Base-by-base conservation (phyloP, 164 flowering plant genomes). In the Houttuynia cordata region DNA sequence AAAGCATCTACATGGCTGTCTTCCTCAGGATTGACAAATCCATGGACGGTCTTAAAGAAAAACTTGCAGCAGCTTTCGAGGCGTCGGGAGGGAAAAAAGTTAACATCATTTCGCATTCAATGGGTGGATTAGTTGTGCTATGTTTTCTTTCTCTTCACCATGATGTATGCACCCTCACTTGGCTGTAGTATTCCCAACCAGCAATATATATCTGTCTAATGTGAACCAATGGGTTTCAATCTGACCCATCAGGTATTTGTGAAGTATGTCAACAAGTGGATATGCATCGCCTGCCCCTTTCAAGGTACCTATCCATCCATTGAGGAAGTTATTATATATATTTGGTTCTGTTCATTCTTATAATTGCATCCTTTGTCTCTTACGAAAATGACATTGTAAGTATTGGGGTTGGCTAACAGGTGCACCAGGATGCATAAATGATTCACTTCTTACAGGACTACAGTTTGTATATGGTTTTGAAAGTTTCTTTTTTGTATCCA, bases 381-480 rank as follows among this genome's bases (percentile, higher is more conserved):
- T 21, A 12, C 14, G 7, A 24, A 30, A 30, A 30, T 30, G 37
- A 21, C 57, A 7, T 62, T 52, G 0, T 13, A 1, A 17, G 10
- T 34, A 34, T 1, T 34, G 60, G 19, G 20, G 30, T 55, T 30
- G 40, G 22, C 69, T 73, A 49, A 76, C 85, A 92, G 98, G 98
- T 67, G 96, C 98, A 55, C 96, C 98, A 22, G 98, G 96, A 65
- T 87, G 86, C 75, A 76, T 89, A 67, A 85, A 85, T 72, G 95
- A 87, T 70, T 67, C 93, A 61, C 85, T 89, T 57, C 78, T 92
- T 64, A 92, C 95, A 18, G 96, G 96, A 52, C 63, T 92, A 73
- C 90, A 87, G 65, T 92, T 92, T 72, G 84, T 92, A 62, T 83
- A 84, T 55, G 98, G 96, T 37, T 73, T 85, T 59, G 83, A 80